A percentile compares a stretch with the other conserved stretches of the same genome.
These are phyloP conservation scores for Metrosideros polymorpha DNA, from an alignment of 441 rosid species.

Conservation along the genomic window DNA sequence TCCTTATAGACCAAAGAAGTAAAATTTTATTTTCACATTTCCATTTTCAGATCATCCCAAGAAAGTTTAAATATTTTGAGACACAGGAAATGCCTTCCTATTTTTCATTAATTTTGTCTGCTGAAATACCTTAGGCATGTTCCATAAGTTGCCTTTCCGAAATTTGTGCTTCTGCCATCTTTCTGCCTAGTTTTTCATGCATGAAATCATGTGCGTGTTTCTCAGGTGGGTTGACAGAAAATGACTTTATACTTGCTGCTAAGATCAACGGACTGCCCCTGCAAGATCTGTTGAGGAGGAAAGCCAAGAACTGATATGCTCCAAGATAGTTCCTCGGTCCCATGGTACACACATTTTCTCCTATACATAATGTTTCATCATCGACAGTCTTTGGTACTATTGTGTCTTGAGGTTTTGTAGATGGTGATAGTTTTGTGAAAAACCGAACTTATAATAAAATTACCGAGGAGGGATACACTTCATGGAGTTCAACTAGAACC, in stretches of 20 bases:
- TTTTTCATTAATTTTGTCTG: neutral
- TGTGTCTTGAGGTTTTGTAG: neutral
- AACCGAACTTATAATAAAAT: neutral
- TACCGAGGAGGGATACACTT: neutral
- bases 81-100: neutral
- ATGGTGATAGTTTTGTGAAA: neutral
- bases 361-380: neutral
- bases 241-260: slow-evolving; percentile 89
- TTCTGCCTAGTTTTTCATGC: neutral
- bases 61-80: neutral
- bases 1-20: neutral
- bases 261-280: slow-evolving; percentile 62
- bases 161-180: neutral
- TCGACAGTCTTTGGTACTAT: neutral
- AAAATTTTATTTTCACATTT: neutral
- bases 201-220: neutral
- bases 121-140: neutral
- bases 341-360: neutral
- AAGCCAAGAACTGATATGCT: neutral
- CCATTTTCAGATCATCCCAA: neutral
- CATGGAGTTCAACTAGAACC: neutral
- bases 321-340: neutral
- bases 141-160: neutral
- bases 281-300: slow-evolving; percentile 51
- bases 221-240: slow-evolving; percentile 84